Percentiles rank a stretch among this genome's conserved stretches.
These are phyloP conservation scores for Phaseolus coccineus DNA, from an alignment of 331 rosid species.

Conservation along the genomic window DNA sequence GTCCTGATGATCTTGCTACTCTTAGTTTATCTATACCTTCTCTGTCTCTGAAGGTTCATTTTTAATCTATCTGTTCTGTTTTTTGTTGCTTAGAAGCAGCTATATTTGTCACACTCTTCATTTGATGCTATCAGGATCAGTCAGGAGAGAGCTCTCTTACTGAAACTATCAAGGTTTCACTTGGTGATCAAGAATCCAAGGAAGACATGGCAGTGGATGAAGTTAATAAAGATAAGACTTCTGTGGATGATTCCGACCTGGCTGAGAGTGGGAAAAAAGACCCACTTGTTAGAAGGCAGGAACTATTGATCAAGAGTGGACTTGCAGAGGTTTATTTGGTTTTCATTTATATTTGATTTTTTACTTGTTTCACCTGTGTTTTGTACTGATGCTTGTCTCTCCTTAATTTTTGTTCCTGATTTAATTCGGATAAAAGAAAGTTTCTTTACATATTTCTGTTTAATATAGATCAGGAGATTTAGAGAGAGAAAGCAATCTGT, in stretches of 20 bases:
- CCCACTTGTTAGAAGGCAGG: slow-evolving; percentile 82
- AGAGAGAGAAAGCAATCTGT: neutral
- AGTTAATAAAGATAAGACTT: slow-evolving; percentile 46
- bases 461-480: neutral
- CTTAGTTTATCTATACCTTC: slow-evolving; percentile 77
- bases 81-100: slow-evolving; percentile 25
- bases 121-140: slow-evolving; percentile 52
- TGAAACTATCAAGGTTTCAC: slow-evolving; percentile 51
- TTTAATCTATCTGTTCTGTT: slow-evolving; percentile 5
- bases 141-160: slow-evolving; percentile 49
- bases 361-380: slow-evolving; percentile 28
- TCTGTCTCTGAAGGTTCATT: slow-evolving; percentile 71
- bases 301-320: slow-evolving; percentile 88
- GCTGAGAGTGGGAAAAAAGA: slow-evolving; percentile 90
- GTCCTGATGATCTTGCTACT: slow-evolving; percentile 81
- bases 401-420: slow-evolving; percentile 14
- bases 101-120: slow-evolving; percentile 38
- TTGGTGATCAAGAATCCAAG: slow-evolving; percentile 51
- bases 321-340: slow-evolving; percentile 69
- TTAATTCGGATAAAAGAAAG: neutral
- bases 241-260: slow-evolving; percentile 50
- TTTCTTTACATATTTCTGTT: neutral
- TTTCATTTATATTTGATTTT: slow-evolving; percentile 30
- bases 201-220: slow-evolving; percentile 51
- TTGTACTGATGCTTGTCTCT: slow-evolving; percentile 9